Conservation (phyloP, 352 stramenopile species). For the Phytopythium vexans region DNA sequence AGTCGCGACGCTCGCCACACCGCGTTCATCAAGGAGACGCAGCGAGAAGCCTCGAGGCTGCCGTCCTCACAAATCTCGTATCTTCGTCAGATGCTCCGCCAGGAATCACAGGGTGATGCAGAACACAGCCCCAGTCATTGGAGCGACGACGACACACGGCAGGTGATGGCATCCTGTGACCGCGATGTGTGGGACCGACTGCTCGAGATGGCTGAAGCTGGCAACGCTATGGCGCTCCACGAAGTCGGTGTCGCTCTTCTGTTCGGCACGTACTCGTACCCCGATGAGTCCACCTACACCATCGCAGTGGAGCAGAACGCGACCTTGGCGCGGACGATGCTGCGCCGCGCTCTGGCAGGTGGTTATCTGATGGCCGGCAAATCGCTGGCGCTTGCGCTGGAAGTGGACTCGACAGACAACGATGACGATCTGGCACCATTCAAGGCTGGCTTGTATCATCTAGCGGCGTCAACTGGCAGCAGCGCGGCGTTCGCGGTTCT, state of each 20-base stretch:
- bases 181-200: neutral
- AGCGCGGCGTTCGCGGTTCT: conserved; percentile 58
- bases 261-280: neutral
- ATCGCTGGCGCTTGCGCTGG: conserved; percentile 9
- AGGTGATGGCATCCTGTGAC: neutral
- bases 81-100: too few species aligned
- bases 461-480: conserved; percentile 34
- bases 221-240: neutral
- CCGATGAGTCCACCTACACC: neutral
- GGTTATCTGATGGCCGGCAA: conserved; percentile 10
- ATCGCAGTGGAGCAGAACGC: neutral
- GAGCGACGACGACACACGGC: too few species aligned
- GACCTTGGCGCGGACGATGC: neutral
- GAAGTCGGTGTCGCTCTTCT: neutral
- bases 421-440: conserved; percentile 5
- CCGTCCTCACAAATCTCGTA: too few species aligned
- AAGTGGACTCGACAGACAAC: neutral
- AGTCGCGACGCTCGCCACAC: too few species aligned
- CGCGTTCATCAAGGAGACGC: too few species aligned
- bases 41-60: too few species aligned
- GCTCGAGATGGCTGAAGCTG: neutral
- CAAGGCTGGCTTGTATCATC: conserved; percentile 42
- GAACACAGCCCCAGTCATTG: too few species aligned
- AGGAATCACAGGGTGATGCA: too few species aligned
- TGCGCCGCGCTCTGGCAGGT: neutral